Base-by-base conservation (phyloP, 1,139 yeast species). In the Zygosaccharomyces sapae region DNA sequence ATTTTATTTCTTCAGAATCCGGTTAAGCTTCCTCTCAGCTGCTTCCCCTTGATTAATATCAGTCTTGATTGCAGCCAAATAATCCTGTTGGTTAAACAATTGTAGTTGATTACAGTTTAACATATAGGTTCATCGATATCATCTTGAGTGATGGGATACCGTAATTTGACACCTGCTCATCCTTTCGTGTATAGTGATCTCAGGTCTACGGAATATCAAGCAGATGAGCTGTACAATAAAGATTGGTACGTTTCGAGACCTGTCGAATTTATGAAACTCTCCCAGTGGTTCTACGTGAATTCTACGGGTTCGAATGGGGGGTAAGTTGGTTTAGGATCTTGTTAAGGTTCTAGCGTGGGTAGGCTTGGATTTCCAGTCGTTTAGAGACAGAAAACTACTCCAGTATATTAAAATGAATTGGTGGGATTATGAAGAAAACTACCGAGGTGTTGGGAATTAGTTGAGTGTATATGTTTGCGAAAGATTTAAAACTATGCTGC, bases 141-240 rank as follows among this genome's bases (percentile, higher is more conserved):
- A 31, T 31, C 34, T 22, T 22, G 25, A 7, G 25, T 22, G 25
- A 33, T 38, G 41, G 41, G 33, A 38, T 38, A 5, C 29, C 41
- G 41, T 38, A 27, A 27, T 38, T 38, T 24, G 41, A 38, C 41
- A 38, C 41, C 41, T 31, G 34, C 34, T 38, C 33, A 22, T 29
- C 33, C 12, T 8, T 8, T 22, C 41, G 41, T 38, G n/a, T 4
- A 10, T 16, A 7, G 34, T 29, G 41, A 38, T 10, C 24, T 5
- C 20, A 16, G 25, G 16, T 27, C 16, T 9, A 9, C 19, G 8
- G 25, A 19, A 19, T 12, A 19, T 36, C 5, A 10, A 12, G 16
- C 16, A 8, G 38, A 36, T 19, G 5, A 37, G 12, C 12, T 5
- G 6, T 13, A 37, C 5, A 18, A 7, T 18, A 24, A 13, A 37